Percentiles rank a stretch among this genome's conserved stretches.
These are phyloP conservation scores for Colletotrichum magnum DNA, from an alignment of 2,329 filamentous ascomycete species.

Conservation along the genomic window DNA sequence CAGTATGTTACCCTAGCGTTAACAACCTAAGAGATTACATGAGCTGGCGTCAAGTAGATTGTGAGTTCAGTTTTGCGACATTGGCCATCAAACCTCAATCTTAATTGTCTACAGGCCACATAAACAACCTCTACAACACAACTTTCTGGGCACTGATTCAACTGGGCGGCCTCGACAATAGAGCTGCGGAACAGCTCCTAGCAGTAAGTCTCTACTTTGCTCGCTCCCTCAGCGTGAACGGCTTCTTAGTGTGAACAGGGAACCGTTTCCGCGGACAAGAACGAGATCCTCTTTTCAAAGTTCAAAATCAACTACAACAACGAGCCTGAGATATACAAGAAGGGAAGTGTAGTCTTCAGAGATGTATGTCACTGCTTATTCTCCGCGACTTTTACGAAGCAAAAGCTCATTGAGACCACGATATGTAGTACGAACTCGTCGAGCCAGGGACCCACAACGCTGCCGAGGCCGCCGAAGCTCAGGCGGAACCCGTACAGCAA, in stretches of 20 bases:
- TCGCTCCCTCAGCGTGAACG: neutral
- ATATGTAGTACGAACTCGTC: constrained; percentile 76
- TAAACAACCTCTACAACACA: constrained; percentile 99
- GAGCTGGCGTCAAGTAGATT: constrained; percentile 97
- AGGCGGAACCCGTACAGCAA: constrained; percentile 68
- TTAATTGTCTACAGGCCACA: constrained; percentile 75
- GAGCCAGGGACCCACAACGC: constrained; percentile 67
- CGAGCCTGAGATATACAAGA: constrained; percentile 91
- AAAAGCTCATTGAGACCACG: constrained; percentile 43
- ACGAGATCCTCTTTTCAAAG: constrained; percentile 91
- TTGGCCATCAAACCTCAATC: neutral
- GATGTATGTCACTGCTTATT: constrained; percentile 67
- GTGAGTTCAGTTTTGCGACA: constrained; percentile 63
- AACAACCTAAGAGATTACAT: constrained; percentile 93
- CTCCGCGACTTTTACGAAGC: neutral
- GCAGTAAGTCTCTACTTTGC: constrained; percentile 64
- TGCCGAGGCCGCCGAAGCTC: constrained; percentile 60
- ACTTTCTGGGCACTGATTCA: constrained; percentile 94
- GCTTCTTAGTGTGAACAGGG: constrained; percentile 67
- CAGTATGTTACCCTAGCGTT: constrained; percentile 88
- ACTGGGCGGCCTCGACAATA: constrained; percentile 79
- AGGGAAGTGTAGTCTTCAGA: constrained; percentile 91
- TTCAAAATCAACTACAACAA: constrained; percentile 99
- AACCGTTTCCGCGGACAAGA: constrained; percentile 88
- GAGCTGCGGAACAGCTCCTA: constrained; percentile 85